Evolutionary conservation across 352 stramenopile species (phyloP), one percentile per base, ranked within the genome.

Genomic region (Phytophthora pluvialis): DNA sequence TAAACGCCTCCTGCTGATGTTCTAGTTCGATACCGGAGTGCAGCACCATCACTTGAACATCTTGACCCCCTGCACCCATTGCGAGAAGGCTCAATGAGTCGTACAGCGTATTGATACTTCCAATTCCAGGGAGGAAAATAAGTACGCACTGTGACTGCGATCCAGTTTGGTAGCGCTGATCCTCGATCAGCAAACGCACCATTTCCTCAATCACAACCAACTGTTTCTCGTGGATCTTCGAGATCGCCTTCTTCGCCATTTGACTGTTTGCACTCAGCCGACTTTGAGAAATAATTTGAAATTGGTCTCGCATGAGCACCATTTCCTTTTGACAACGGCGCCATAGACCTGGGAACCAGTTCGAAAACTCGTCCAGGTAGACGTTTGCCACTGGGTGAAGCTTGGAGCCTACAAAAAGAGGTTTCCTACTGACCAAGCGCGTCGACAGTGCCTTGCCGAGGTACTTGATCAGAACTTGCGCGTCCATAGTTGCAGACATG

Each of bases 401-500:
- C 58, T 93, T 92, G n/a, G 86, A 91, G 2, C 85, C 87, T 18
- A 95, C 86, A 49, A 94, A 94, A 29, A 95, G 61, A 31, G 84
- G 83, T 45, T 90, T 84, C 10, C 75, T 81, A 45, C 58, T 76
- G 11, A 79, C 46, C 28, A 95, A 66, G 7, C 73, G 73, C 9
- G 73, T 81, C 25, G 83, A 77, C 11, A 92, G 55, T 5, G 72
- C 64, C 28, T 89, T 78, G n/a, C 70, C 64, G 36, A 97, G 90
- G 62, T 97, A 97, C 64, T 92, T 89, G 45, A 94, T 79, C n/a
- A 96, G 73, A 42, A 98, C 70, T n/a, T 91, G 83, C 0, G 95
- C 92, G 51, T 97, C 94, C 70, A 99, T 90, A 5, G 97, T 99
- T 12, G 97, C 97, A 45, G 86, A 98, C 97, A 99, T 99, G 44